Evolutionary conservation across 2,329 filamentous ascomycete genomes (phyloP).

Genomic region (Chaetomiaceae sp.): DNA sequence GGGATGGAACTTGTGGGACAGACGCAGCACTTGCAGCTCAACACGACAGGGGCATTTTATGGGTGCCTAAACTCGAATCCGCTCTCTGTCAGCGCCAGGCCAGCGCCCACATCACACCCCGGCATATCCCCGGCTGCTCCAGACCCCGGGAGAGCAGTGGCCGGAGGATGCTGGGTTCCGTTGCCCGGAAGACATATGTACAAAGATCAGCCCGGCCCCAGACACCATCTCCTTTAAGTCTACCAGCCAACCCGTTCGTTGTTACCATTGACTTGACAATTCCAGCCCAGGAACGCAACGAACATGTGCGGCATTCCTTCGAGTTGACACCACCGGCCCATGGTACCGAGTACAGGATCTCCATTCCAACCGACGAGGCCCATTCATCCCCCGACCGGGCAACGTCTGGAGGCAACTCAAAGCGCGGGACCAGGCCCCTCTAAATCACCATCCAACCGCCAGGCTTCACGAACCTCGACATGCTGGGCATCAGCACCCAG

Average conservation of each 20-base stretch:
- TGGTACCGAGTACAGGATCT: background rate
- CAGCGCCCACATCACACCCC: background rate
- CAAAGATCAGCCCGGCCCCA: background rate
- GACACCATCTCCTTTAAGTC: no score
- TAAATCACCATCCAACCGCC: background rate
- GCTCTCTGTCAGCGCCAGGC: background rate
- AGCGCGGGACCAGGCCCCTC: background rate
- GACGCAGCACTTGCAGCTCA: background rate
- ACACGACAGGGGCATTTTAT: slow-evolving; percentile 10
- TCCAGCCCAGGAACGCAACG: slow-evolving; percentile 5
- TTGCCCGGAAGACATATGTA: background rate
- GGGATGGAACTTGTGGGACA: background rate
- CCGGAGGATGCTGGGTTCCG: background rate
- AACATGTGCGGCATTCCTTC: slow-evolving; percentile 1
- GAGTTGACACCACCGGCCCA: slow-evolving; percentile 2
- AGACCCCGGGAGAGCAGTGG: background rate
- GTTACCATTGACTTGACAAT: no score
- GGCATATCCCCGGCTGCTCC: slow-evolving; percentile 3
- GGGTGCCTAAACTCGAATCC: slow-evolving; percentile 14
- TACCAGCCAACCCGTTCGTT: no score
- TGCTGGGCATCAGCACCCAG: slow-evolving; percentile 4
- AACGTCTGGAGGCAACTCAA: background rate
- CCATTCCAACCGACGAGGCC: background rate
- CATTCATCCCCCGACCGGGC: background rate
- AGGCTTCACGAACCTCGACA: slow-evolving; percentile 7